Conservation (phyloP, 2,329 filamentous ascomycete genomes). For the Niveomyces coronatus region DNA sequence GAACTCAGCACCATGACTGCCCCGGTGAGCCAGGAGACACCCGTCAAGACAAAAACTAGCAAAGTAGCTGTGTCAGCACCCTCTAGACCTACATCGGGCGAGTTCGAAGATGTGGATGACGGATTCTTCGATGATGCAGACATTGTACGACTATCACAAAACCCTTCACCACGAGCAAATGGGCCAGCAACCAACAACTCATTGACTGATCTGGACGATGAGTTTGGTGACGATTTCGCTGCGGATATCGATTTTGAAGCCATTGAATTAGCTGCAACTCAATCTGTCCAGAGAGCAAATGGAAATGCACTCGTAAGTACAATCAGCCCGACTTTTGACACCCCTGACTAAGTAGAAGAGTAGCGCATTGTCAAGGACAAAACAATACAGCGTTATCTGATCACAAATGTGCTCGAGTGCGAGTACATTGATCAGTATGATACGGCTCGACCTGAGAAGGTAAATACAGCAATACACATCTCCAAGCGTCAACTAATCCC, state of each 20-base stretch:
- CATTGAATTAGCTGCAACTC: constrained; percentile 61
- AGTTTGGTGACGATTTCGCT: constrained; percentile 38
- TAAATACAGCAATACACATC: constrained; percentile 25
- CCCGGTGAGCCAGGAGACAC: constrained; percentile 16
- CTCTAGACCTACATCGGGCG: constrained; percentile 33
- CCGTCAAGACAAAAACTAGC: constrained; percentile 8
- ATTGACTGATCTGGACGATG: constrained; percentile 17
- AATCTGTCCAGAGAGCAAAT: constrained; percentile 37
- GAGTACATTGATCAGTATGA: constrained; percentile 57
- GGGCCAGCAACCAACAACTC: neutral
- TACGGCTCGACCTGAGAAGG: constrained; percentile 58
- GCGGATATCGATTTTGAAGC: constrained; percentile 74
- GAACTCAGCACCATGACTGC: constrained; percentile 30
- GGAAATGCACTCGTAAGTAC: constrained; percentile 28
- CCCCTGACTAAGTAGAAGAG: constrained; percentile 50
- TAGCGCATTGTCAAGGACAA: constrained; percentile 58
- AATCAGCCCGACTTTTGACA: constrained; percentile 14
- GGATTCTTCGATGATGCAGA: constrained; percentile 41
- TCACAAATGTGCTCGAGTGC: constrained; percentile 62
- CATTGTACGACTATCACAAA: constrained; percentile 14
- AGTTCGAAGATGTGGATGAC: constrained; percentile 58
- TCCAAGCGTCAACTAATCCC: constrained; percentile 11
- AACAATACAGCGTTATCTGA: constrained; percentile 77
- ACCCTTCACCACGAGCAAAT: constrained; percentile 9
- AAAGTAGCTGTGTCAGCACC: constrained; percentile 10